Evolutionary conservation across 1,284 basidiomycete species (phyloP), one percentile per base, ranked within the genome.

Genomic region (Austropuccinia psidii): DNA sequence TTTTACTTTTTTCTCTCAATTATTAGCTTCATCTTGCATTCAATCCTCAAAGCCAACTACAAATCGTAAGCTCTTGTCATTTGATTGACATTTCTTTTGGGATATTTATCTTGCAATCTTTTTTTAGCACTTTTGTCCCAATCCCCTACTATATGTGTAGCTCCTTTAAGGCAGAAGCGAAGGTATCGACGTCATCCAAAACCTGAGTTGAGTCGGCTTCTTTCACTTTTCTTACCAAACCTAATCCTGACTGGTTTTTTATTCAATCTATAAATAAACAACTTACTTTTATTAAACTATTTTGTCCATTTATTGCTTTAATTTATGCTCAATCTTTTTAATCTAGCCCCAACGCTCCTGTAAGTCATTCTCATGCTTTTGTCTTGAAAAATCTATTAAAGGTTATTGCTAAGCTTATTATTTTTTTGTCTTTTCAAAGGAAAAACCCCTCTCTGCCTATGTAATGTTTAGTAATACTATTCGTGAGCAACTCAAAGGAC

Each of bases 131-230:
- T 50, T 41, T n/a, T n/a, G n/a, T n/a, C 24, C 6, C 29, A 50
- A 45, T 49, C 62, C 31, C 43, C 45, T 43, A 19, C 31, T 9
- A 27, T 47, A 33, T 65, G 47, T 54, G 39, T 49, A 31, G 41
- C 43, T 8, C 35, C 41, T 24, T 31, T 55, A 49, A 70, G 60
- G 37, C 55, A 39, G 3, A 73, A 73, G 47, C 58, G 69, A 24
- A 62, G 57, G 27, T 73, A 73, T 49, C 69, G 57, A 31, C 57
- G 69, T 35, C 69, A 73, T 43, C 69, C 69, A 21, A 73, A 73
- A 49, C 58, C 69, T 64, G 69, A 73, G 69, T 73, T 27, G 11
- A n/a, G n/a, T n/a, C n/a, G n/a, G 41, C 41, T n/a, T 45, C 41
- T 11, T n/a, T n/a, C n/a, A n/a, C n/a, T n/a, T n/a, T n/a, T 45